Evolutionary conservation across 306 rosid genomes (phyloP), one percentile per base, ranked within the genome.

Genomic region (Vachellia pachyceras): DNA sequence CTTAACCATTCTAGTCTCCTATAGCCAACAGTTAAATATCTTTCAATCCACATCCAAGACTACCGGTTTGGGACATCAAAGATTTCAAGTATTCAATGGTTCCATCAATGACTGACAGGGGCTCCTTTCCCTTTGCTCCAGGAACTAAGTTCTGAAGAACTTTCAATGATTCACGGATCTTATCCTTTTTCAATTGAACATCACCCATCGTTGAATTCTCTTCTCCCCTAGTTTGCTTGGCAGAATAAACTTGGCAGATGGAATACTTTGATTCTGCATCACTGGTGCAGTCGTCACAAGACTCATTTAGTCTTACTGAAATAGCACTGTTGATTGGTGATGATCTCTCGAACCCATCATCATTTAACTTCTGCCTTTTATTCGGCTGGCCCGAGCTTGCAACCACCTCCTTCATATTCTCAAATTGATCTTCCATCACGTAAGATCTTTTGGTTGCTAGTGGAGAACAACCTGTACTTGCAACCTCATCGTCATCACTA

Each of bases 51-150:
- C 70, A 72, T 78, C 85, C 93, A 40, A 77, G 80, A 71, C 86
- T 69, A 69, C 77, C 82, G 60, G 89, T 91, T 82, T 86, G 72
- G 63, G 83, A 85, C 88, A 89, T 88, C 77, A 91, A 72, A 69
- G 88, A 85, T 72, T 83, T 88, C 88, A 94, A 85, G 95, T 94
- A 91, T 69, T 90, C 89, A 67, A 94, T 89, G 50, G 92, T 88
- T 81, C 84, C 91, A 82, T 94, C 98, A 33, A 94, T 89, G 79
- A 94, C 86, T 76, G 86, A 44, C 75, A 88, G 74, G 15, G 98
- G 92, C 45, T 91, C 89, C 84, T 88, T 91, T 46, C 98, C 98
- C 84, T 94, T 89, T 44, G 90, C 90, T 69, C 92, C 95, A 18
- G 98, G 98, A 84, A 90, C 85, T 55, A 94, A 63, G 76, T 87